Conservation (phyloP, 768 basidiomycete species). For the Gymnopilus junonius region DNA sequence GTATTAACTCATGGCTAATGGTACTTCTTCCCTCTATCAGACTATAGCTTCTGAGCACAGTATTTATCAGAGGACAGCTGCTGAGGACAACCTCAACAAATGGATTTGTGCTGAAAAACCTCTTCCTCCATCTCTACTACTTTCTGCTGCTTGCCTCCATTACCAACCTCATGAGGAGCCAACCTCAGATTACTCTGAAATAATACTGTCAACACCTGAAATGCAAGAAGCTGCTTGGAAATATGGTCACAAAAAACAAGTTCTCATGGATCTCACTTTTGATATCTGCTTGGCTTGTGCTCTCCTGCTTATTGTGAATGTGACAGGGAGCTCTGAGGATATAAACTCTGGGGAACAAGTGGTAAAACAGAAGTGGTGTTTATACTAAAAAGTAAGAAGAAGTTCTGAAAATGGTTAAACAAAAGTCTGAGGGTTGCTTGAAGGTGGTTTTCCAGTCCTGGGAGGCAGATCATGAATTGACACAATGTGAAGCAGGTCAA, state of each 20-base stretch:
- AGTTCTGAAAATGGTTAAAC: too few relatives aligned
- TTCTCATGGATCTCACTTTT: conserved; percentile 30
- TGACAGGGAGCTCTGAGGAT: too few relatives aligned
- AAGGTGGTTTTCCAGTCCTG: too few relatives aligned
- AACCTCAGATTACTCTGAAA: conserved; percentile 19
- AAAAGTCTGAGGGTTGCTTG: too few relatives aligned
- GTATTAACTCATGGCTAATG: conserved; percentile 18
- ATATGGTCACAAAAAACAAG: conserved; percentile 25
- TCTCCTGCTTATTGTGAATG: conserved; percentile 36
- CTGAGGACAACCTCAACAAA: too few relatives aligned
- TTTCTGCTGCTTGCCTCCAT: conserved; percentile 23
- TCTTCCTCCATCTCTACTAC: conserved; percentile 18
- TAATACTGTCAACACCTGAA: conserved; percentile 25
- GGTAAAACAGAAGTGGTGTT: too few relatives aligned
- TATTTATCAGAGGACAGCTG: conserved; percentile 25
- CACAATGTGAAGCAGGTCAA: too few relatives aligned
- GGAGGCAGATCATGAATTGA: too few relatives aligned
- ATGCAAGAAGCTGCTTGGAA: conserved; percentile 23
- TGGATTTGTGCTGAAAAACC: conserved; percentile 26
- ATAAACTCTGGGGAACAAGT: too few relatives aligned
- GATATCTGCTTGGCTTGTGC: conserved; percentile 24
- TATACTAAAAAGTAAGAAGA: too few relatives aligned
- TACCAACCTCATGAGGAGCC: conserved; percentile 24
- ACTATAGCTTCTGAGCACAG: conserved; percentile 24
- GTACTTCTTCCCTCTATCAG: conserved; percentile 28